Percentiles rank a stretch among this genome's conserved stretches.
Evolutionary conservation across 2,329 filamentous ascomycete species (phyloP).

Genomic region (Myotisia sp.): DNA sequence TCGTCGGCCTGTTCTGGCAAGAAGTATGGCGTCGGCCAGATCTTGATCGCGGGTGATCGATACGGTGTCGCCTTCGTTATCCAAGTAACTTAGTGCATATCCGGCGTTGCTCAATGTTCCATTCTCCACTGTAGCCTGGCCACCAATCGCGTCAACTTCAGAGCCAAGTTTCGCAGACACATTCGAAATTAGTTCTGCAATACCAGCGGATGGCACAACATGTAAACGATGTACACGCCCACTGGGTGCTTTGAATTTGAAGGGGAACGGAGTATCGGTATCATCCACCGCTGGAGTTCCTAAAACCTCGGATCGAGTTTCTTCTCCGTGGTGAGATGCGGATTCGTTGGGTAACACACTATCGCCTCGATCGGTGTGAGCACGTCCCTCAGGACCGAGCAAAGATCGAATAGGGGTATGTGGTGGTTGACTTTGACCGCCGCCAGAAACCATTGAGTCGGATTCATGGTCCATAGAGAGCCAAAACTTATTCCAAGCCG

Average conservation of each 20-base stretch:
- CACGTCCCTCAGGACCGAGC: conserved; percentile 65
- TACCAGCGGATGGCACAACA: conserved; percentile 63
- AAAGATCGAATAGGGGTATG: conserved; percentile 57
- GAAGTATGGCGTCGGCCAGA: conserved; percentile 71
- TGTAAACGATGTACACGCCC: conserved; percentile 89
- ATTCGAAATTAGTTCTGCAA: conserved; percentile 60
- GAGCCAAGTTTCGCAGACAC: conserved; percentile 73
- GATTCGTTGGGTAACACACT: conserved; percentile 89
- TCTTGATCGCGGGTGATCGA: conserved; percentile 95
- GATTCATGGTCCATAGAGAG: conserved; percentile 87
- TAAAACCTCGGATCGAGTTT: conserved; percentile 48
- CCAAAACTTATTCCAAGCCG: conserved; percentile 99
- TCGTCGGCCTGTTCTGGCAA: conserved; percentile 60
- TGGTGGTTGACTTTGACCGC: conserved; percentile 54
- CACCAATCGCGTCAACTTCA: conserved; percentile 73
- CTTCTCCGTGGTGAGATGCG: conserved; percentile 66
- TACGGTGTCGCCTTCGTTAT: conserved; percentile 92
- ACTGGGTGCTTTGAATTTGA: conserved; percentile 97
- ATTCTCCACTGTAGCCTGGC: conserved; percentile 61
- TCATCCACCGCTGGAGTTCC: conserved; percentile 40
- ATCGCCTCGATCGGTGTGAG: conserved; percentile 53
- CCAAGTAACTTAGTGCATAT: conserved; percentile 87
- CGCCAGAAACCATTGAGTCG: conserved; percentile 90
- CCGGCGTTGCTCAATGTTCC: conserved; percentile 63
- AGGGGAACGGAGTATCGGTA: conserved; percentile 72